These are phyloP conservation scores for Boletellus sp. DNA, from an alignment of 1,284 basidiomycete species.

Conservation along the genomic window DNA sequence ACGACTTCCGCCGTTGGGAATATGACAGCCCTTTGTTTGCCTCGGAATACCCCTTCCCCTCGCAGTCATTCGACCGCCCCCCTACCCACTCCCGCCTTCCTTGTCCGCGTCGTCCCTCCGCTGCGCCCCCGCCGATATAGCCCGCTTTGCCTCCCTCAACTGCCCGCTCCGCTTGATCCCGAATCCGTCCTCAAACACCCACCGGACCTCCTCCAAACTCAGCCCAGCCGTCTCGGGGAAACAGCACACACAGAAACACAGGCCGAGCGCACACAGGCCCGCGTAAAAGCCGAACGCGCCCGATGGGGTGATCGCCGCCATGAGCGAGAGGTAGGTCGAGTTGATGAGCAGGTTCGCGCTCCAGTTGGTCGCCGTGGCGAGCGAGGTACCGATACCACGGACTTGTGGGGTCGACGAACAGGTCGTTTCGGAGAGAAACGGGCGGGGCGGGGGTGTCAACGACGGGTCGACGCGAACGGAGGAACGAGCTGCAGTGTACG, in stretches of 20 bases:
- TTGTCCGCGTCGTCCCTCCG: not conserved
- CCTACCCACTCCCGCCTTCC: not conserved
- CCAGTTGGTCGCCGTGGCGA: constrained; percentile 83
- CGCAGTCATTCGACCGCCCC: not conserved
- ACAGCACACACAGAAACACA: constrained; percentile 63
- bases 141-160: constrained; percentile 24
- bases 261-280: constrained; percentile 67
- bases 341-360: constrained; percentile 75
- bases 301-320: constrained; percentile 70
- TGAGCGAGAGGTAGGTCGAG: constrained; percentile 76
- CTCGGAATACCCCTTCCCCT: not conserved
- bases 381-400: constrained; percentile 75
- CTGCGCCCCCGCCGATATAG: constrained; percentile 5
- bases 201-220: constrained; percentile 71
- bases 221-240: constrained; percentile 79
- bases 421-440: not conserved
- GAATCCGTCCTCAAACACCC: constrained; percentile 57
- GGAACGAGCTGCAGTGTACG: too few species aligned
- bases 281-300: constrained; percentile 83
- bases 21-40: too few species aligned
- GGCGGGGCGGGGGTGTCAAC: too few species aligned
- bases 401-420: constrained; percentile 39
- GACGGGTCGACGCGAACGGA: too few species aligned
- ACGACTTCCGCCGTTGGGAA: too few species aligned
- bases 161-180: constrained; percentile 51